Evolutionary conservation across 305 asterid species (phyloP).

Genomic region (Solanum hybrid): DNA sequence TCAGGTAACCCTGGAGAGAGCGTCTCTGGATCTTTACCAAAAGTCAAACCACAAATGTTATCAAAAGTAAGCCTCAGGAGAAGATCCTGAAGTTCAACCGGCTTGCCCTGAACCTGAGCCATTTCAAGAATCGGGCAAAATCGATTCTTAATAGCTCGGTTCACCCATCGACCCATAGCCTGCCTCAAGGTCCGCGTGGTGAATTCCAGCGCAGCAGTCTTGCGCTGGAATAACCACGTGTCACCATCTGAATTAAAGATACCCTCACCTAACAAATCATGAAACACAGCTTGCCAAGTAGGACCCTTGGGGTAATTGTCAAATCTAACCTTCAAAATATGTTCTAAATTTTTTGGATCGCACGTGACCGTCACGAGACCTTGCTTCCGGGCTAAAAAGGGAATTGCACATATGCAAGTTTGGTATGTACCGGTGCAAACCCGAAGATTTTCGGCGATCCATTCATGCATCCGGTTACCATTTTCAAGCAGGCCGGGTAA

Average conservation of each 20-base stretch:
- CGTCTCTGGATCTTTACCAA: slow-evolving; percentile 62
- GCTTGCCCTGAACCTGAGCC: slow-evolving; percentile 30
- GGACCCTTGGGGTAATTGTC: slow-evolving; percentile 69
- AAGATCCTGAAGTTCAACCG: slow-evolving; percentile 56
- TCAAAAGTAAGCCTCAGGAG: slow-evolving; percentile 57
- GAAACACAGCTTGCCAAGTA: slow-evolving; percentile 60
- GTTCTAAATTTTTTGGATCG: slow-evolving; percentile 55
- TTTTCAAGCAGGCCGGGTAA: slow-evolving; percentile 45
- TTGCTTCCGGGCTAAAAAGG: slow-evolving; percentile 42
- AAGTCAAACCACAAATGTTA: slow-evolving; percentile 63
- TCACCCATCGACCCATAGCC: slow-evolving; percentile 67
- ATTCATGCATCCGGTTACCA: slow-evolving; percentile 39
- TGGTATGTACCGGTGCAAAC: slow-evolving; percentile 53
- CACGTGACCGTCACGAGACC: slow-evolving; percentile 66
- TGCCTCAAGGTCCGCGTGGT: slow-evolving; percentile 53
- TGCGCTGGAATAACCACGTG: slow-evolving; percentile 62
- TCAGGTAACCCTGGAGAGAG: slow-evolving; percentile 36
- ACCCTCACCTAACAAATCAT: slow-evolving; percentile 52
- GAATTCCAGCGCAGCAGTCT: slow-evolving; percentile 55
- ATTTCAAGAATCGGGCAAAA: slow-evolving; percentile 37
- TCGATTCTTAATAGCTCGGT: slow-evolving; percentile 43
- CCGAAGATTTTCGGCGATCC: slow-evolving; percentile 56
- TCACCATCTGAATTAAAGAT: slow-evolving; percentile 59
- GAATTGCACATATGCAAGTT: slow-evolving; percentile 43
- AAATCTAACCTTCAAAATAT: slow-evolving; percentile 39